Evolutionary conservation across 2,329 filamentous ascomycete genomes (phyloP), one percentile per base, ranked within the genome.

Genomic region (Colletotrichum spaethianum): DNA sequence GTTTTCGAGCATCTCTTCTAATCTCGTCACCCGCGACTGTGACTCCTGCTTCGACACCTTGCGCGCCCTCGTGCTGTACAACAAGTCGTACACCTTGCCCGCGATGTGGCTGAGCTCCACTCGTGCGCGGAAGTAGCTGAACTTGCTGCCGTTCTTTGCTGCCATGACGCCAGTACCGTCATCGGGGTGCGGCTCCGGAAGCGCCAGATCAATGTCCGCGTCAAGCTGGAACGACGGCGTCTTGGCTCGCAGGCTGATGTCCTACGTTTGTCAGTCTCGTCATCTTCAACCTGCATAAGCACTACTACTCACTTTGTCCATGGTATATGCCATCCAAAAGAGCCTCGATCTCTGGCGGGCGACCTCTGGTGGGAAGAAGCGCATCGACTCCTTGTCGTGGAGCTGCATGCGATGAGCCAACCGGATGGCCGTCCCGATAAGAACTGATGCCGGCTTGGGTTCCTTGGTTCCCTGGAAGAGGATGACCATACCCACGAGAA

Each of bases 281-380:
- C 23, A 18, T 9, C 6, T 18, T 3, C 31, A 18, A 28, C 8
- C 7, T 7, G 2, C 1, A 2, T 0, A 26, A 11, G 6, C 28
- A 28, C 1, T 1, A 28, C 1, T 1, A 18, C 64, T 55, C 63
- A 83, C 82, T 76, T 84, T 85, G 64, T 85, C 83, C 6, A 84
- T 74, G 4, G 75, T 75, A 46, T 85, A 85, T 3, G 81, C 80
- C 9, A 84, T 78, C 83, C 83, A 85, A 53, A 85, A 85, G 1
- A 85, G 76, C 0, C 82, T 76, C 3, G 77, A 76, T 33, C 83
- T 75, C 38, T 84, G 81, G n/a, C 78, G 76, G 2, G 77, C 77
- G 4, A 83, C 78, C 0, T 79, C 78, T 0, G 77, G 73, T 0
- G 80, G 62, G 16, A 79, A 80, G 0, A 69, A 65, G 14, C 75